Conservation (phyloP, 2,329 filamentous ascomycete species). For the Claviceps capensis region DNA sequence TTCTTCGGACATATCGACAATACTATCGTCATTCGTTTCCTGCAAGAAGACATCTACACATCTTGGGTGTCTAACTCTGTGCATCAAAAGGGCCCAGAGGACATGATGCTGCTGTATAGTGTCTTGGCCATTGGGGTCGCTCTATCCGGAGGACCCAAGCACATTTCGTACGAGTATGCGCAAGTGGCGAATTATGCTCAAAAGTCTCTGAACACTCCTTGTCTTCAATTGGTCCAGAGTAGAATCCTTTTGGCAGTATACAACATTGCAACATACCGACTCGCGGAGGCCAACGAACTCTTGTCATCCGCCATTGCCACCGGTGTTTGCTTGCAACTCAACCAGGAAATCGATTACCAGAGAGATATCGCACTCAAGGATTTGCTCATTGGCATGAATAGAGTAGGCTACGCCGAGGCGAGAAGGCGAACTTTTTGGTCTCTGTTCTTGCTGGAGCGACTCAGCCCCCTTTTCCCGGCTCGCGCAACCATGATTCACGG, state of each 20-base stretch:
- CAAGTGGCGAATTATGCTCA: slow-evolving; percentile 44
- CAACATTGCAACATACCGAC: slow-evolving; percentile 47
- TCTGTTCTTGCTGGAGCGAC: slow-evolving; percentile 54
- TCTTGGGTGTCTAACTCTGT: slow-evolving; percentile 22
- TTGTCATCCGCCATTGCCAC: slow-evolving; percentile 47
- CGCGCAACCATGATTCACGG: slow-evolving; percentile 42
- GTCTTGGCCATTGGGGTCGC: slow-evolving; percentile 25
- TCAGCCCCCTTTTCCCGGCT: slow-evolving; percentile 43
- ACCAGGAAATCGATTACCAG: slow-evolving; percentile 43
- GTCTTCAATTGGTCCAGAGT: slow-evolving; percentile 51
- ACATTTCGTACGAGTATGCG: slow-evolving; percentile 26
- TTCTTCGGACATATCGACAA: slow-evolving; percentile 30
- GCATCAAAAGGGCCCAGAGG: slow-evolving; percentile 26
- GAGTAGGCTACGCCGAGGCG: slow-evolving; percentile 47
- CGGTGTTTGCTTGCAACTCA: slow-evolving; percentile 46
- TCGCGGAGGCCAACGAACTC: slow-evolving; percentile 48
- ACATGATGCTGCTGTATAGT: slow-evolving; percentile 33
- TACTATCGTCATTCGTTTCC: slow-evolving; percentile 27
- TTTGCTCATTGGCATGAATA: slow-evolving; percentile 44
- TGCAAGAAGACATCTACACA: slow-evolving; percentile 26
- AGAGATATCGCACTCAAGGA: slow-evolving; percentile 23
- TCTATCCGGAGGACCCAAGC: slow-evolving; percentile 23
- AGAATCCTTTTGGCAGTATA: slow-evolving; percentile 54
- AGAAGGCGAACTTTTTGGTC: slow-evolving; percentile 60
- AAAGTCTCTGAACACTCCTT: slow-evolving; percentile 14